Conservation (phyloP, 23 red algal genomes). For the Agarophyton chilense region DNA sequence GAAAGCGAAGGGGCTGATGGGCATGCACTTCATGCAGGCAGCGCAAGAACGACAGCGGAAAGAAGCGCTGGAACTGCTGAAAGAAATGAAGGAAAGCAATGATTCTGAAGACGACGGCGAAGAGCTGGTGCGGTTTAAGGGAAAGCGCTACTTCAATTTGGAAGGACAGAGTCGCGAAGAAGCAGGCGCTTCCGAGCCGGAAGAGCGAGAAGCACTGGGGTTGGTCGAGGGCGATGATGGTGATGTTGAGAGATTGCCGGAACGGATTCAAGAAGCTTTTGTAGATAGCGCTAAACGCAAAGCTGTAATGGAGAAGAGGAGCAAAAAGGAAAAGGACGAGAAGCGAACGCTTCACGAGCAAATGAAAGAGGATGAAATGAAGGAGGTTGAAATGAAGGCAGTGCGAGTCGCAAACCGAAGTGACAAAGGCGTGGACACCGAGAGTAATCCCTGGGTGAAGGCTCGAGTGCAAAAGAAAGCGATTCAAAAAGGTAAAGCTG, state of each 20-base stretch:
- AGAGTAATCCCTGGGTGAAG: not conserved
- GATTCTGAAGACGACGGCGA: slow-evolving; percentile 36
- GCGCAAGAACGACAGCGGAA: slow-evolving; percentile 65
- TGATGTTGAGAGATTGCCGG: not conserved
- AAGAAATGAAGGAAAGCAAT: slow-evolving; percentile 44
- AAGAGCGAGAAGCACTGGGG: not conserved
- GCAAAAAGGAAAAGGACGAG: not conserved
- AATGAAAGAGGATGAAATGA: not conserved
- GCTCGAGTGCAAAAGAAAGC: not conserved
- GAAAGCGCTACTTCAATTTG: slow-evolving; percentile 5
- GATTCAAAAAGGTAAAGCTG: not conserved
- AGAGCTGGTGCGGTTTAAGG: not conserved
- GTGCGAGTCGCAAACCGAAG: not conserved
- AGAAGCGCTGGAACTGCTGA: slow-evolving; percentile 56
- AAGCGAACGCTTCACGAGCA: no score
- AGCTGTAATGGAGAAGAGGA: not conserved
- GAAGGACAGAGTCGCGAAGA: no score
- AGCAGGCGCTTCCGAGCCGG: no score
- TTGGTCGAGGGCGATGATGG: not conserved
- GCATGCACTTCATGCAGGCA: slow-evolving; percentile 76
- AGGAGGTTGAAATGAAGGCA: not conserved
- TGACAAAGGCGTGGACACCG: not conserved
- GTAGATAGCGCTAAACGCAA: not conserved
- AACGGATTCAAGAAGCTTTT: not conserved
- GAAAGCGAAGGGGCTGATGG: slow-evolving; percentile 60